phyloP scores from a whole-genome alignment of 2,329 filamentous ascomycete genomes.

The Alternaria angustiovoidea region DNA sequence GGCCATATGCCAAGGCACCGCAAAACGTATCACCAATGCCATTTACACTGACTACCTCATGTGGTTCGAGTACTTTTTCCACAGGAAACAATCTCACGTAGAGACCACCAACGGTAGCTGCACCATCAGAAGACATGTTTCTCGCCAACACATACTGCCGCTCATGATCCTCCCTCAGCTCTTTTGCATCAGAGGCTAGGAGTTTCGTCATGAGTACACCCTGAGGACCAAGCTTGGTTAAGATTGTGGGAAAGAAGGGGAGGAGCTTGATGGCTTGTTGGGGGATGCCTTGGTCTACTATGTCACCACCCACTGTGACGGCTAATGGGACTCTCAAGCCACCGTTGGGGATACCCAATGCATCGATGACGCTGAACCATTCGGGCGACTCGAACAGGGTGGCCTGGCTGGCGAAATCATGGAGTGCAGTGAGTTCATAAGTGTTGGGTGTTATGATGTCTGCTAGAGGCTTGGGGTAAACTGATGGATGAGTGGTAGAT shows the following conservation, averaged over 20 bases:
- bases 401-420: constrained; percentile 70
- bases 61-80: constrained; percentile 65
- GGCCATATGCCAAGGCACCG: constrained; percentile 80
- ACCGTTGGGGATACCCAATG: constrained; percentile 74
- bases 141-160: constrained; percentile 77
- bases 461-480: constrained; percentile 70
- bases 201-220: constrained; percentile 81
- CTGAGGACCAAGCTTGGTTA: constrained; percentile 80
- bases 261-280: constrained; percentile 85
- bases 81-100: constrained; percentile 80
- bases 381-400: constrained; percentile 72
- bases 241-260: constrained; percentile 83
- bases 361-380: constrained; percentile 85
- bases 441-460: constrained; percentile 83
- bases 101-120: constrained; percentile 69
- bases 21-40: constrained; percentile 94
- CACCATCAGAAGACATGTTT: constrained; percentile 57
- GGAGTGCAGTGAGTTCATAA: constrained; percentile 82
- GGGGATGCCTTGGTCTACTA: constrained; percentile 83
- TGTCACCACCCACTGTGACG: constrained; percentile 67
- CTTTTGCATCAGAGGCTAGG: constrained; percentile 71
- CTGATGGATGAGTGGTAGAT: constrained; percentile 57
- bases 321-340: constrained; percentile 76
- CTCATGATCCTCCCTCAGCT: constrained; percentile 68
- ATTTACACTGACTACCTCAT: constrained; percentile 86